Percentiles rank a stretch among this genome's conserved stretches.
Evolutionary conservation across 306 rosid species (phyloP).

Genomic region (Trichosanthes cucumerina): DNA sequence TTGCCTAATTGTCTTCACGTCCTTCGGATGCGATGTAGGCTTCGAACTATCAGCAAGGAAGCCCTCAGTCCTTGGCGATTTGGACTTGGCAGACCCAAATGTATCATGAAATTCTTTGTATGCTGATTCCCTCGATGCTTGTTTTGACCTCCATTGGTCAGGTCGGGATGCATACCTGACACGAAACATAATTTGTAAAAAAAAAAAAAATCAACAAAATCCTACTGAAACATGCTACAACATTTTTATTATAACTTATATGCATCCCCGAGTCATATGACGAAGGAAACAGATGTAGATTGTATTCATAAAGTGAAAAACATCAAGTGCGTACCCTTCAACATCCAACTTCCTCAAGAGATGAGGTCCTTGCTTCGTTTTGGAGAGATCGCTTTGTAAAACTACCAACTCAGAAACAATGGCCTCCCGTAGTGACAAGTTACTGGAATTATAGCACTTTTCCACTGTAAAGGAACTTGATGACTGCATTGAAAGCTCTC

Average conservation of each 20-base stretch:
- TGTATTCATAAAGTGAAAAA: not conserved
- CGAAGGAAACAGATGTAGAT: not conserved
- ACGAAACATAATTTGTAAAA: conserved; percentile 10
- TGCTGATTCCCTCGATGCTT: conserved; percentile 64
- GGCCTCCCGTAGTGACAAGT: conserved; percentile 60
- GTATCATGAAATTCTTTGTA: conserved; percentile 49
- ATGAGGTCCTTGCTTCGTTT: conserved; percentile 76
- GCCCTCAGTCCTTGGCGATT: conserved; percentile 25
- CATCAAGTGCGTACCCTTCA: conserved; percentile 42
- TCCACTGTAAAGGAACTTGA: conserved; percentile 74
- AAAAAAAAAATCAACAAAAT: not conserved
- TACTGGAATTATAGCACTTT: conserved; percentile 59
- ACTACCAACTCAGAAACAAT: conserved; percentile 68
- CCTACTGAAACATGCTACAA: conserved; percentile 7
- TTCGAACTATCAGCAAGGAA: conserved; percentile 41
- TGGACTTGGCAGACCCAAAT: conserved; percentile 52
- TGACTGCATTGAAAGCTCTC: conserved; percentile 58
- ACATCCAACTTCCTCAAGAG: conserved; percentile 73
- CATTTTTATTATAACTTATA: not conserved
- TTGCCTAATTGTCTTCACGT: conserved; percentile 47
- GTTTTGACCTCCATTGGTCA: conserved; percentile 85
- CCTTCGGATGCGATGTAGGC: conserved; percentile 29
- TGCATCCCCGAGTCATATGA: not conserved
- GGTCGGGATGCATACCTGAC: conserved; percentile 65
- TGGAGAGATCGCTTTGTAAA: conserved; percentile 60